Base-by-base conservation (phyloP, 495 filamentous ascomycete species). In the Pyrenula aspistea region DNA sequence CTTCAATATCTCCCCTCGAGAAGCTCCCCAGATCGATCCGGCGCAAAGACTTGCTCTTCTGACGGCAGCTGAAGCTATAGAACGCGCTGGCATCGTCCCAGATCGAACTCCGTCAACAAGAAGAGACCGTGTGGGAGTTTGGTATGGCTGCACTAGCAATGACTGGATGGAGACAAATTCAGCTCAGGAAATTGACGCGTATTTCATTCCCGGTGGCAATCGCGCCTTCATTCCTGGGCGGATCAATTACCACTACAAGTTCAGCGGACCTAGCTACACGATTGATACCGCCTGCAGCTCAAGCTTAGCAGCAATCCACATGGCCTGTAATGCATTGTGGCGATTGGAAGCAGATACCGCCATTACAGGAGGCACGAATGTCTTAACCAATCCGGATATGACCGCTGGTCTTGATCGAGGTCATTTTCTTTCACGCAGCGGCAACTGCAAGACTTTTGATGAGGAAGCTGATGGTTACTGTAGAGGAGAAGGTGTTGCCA, bases 271-370 rank as follows among this genome's bases (percentile, higher is more conserved):
- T 0, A 86, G 80, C 56, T 77, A 82, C 67, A 85, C 77, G 59
- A 73, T 90, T 25, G 88, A 93, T 62, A 90, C 88, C 0, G 88
- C 87, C 19, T 93, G 88, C 63, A 89, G 84, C 4, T 86, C 79
- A 19, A 82, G 78, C 57, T 71, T 85, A 1, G 82, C 86, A 10
- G 82, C 85, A 2, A 79, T 90, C 55, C 82, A 68, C 19, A 73
- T 86, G 2, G 87, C 87, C 11, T 87, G 86, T 67, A 82, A 78
- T 4, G 73, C 86, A 0, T 72, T 90, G 10, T 83, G 81, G 74
- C 73, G 75, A 1, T 77, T 81, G 24, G 84, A 89, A 59, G 83
- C 81, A 59, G 82, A 89, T 62, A 86, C 83, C 36, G 86, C 84
- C 10, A 74, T 87, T 19, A 86, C 84, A 51, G 88, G 88, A 52